These are phyloP conservation scores for Stagonosporopsis chrysanthemi DNA, from an alignment of 2,329 filamentous ascomycete genomes.

Conservation along the genomic window DNA sequence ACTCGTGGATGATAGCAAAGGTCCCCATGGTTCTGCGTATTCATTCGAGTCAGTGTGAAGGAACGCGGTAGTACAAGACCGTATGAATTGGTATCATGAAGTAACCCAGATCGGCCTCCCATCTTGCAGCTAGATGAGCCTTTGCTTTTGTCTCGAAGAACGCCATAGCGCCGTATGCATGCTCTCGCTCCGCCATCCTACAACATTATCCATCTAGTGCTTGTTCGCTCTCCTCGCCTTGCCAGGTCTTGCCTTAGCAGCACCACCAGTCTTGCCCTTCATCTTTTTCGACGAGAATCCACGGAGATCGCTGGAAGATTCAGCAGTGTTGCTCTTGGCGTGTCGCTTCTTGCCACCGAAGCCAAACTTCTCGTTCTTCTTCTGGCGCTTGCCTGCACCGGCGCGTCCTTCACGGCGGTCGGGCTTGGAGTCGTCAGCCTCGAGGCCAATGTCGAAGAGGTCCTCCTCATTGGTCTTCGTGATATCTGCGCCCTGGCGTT, in stretches of 20 bases:
- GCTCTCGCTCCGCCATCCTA: conserved; percentile 7
- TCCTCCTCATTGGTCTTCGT: conserved; percentile 78
- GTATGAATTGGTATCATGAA: conserved; percentile 29
- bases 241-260: conserved; percentile 41
- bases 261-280: conserved; percentile 64
- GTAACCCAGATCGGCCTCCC: conserved; percentile 8
- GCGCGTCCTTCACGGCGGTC: conserved; percentile 46
- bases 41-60: not conserved
- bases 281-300: conserved; percentile 85
- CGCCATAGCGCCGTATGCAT: conserved; percentile 39
- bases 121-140: conserved; percentile 6
- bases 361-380: conserved; percentile 94
- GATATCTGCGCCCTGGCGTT: conserved; percentile 77
- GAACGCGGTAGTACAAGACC: not conserved
- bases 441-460: conserved; percentile 84
- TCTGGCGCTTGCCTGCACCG: conserved; percentile 77
- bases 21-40: not conserved
- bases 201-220: conserved; percentile 23
- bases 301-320: conserved; percentile 80
- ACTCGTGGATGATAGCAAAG: not conserved
- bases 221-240: conserved; percentile 47
- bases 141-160: conserved; percentile 27
- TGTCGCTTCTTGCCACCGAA: conserved; percentile 96
- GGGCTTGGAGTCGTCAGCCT: conserved; percentile 59
- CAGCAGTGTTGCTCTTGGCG: conserved; percentile 87